Evolutionary conservation across 257 asterid genomes (phyloP).

Genomic region (Misopates orontium): DNA sequence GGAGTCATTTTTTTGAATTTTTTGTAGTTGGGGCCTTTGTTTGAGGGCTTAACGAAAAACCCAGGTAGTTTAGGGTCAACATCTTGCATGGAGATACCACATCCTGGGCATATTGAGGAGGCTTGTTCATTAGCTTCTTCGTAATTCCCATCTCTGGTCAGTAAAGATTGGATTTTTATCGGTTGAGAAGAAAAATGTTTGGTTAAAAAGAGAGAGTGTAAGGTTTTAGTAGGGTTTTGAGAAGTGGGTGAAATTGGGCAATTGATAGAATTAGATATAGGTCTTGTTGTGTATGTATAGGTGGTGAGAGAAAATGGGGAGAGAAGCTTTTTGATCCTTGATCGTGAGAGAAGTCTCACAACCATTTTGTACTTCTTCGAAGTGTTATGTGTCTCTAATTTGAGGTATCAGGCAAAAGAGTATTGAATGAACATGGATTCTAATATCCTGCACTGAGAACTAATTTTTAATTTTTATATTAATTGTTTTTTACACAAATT

Average conservation of each 20-base stretch:
- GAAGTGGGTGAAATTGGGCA: not conserved
- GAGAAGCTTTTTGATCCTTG: conserved; percentile 56
- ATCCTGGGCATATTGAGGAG: conserved; percentile 35
- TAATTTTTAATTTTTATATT: no score
- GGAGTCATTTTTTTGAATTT: conserved; percentile 51
- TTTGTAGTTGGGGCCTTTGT: conserved; percentile 47
- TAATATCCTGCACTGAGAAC: no score
- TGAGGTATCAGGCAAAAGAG: no score
- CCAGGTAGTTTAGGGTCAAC: conserved; percentile 72
- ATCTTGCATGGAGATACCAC: conserved; percentile 44
- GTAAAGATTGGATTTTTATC: conserved; percentile 26
- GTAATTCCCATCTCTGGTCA: conserved; percentile 78
- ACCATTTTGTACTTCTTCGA: no score
- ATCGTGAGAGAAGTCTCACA: conserved; percentile 43
- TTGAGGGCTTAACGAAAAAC: conserved; percentile 45
- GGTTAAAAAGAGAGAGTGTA: conserved; percentile 33
- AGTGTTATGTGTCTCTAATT: no score
- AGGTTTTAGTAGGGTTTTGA: conserved; percentile 44
- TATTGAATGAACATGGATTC: no score
- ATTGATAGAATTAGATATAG: conserved; percentile 31
- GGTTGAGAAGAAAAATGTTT: conserved; percentile 47
- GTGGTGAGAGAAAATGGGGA: conserved; percentile 32
- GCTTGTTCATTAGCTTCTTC: conserved; percentile 42
- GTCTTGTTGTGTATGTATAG: conserved; percentile 29
- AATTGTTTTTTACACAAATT: no score